Base-by-base conservation (phyloP, 352 stramenopile species). In the Nothophytophthora sp. region DNA sequence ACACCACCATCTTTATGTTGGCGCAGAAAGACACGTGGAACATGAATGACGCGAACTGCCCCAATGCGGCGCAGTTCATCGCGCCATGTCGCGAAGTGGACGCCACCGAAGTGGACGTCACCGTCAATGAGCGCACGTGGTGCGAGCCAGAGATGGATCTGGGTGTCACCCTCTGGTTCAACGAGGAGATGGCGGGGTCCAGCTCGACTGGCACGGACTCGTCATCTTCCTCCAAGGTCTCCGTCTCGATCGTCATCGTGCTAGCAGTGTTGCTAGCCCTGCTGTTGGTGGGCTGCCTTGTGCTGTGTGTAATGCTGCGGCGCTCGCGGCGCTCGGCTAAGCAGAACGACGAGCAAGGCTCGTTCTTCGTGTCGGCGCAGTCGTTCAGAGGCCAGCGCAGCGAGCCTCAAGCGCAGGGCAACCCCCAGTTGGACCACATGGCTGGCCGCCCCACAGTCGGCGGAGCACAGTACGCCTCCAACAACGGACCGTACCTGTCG, bases 91-190 rank as follows among this genome's bases (percentile, higher is more conserved):
- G 37, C 25, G 9, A 49, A 5, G 55, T 74, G 10, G 13, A 30
- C 0, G 15, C 48, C 8, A 22, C 25, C 6, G 44, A 40, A 19
- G 55, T 69, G 15, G 36, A 39, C 13, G 16, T 39, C 4, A 20
- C 35, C 19, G 19, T 35, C 0, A 44, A 73, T 22, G 36, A 76
- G 41, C 46, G 36, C 5, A 63, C 52, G 5, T 76, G 69, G 69
- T 79, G 69, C 29, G 51, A 60, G 15, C 69, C 69, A 1, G 36
- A 61, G 55, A 63, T 63, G 5, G 48, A 70, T 0, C 25, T 60
- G 0, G 54, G 65, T 0, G 62, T 79, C 7, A 28, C 42, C 15
- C 49, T 63, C 3, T 79, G 66, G 69, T 22, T 74, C 9, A 8
- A 53, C 16, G 33, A 60, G 32, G 55, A 45, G 23, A 43, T 18